Base-by-base conservation (phyloP, 2,329 filamentous ascomycete genomes). In the Colletotrichum melonis region DNA sequence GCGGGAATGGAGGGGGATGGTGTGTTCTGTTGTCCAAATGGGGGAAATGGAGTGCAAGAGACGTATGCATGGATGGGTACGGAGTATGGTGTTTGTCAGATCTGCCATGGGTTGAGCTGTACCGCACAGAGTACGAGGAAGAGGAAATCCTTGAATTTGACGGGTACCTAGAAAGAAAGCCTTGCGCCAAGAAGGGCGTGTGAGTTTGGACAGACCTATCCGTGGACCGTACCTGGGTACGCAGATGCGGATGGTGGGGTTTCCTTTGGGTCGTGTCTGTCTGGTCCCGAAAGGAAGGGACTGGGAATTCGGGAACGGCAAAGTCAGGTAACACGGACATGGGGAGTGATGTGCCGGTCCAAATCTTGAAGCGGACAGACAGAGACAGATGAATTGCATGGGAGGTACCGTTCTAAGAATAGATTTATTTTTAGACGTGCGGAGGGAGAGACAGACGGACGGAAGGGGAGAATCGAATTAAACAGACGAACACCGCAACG, bases 381-480 rank as follows among this genome's bases (percentile, higher is more conserved):
- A 32, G 49, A 32, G 16, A 49, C 7, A 12, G 24, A 49, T 22
- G 16, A 32, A 6, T 38, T 42, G 42, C 16, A 16, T 46, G 19
- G 42, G 8, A 46, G 42, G 42, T 46, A 8, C 42, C 42, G 19
- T 69, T 26, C 70, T 56, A 73, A 70, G 35, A 69, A 73, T 70
- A 70, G 67, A 58, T 28, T 35, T 60, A 59, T 64, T 59, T 73
- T 73, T 73, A 64, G 59, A 30, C 28, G 38, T 49, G 28, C 22
- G 66, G 70, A 70, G 67, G 60, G 38, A 8, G 42, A 46, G 42
- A n/a, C 16, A 46, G 42, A 46, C 35, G 14, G 12, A 38, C 12
- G 35, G 35, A 42, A 42, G 14, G 16, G 19, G 42, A 46, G 42
- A 46, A 19, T 46, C 4, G 42, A 46, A 46, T 8, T 46, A n/a